Percentiles rank a stretch among this genome's conserved stretches.
Conservation (phyloP, 495 filamentous ascomycete species). For the Niebla homalea region DNA sequence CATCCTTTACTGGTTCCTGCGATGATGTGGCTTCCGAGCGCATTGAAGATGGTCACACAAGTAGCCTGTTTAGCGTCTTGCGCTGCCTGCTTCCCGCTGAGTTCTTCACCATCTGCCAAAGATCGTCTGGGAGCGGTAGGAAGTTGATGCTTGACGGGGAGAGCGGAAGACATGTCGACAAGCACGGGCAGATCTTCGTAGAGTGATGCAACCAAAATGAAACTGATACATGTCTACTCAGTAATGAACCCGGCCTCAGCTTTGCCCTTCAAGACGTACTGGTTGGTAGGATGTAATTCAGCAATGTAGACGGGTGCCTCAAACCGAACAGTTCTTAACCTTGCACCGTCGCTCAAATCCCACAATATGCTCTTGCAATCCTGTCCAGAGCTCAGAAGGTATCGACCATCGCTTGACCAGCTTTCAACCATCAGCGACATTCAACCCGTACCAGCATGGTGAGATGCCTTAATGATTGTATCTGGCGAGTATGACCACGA, state of each 20-base stretch:
- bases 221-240: conserved; percentile 30
- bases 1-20: conserved; percentile 89
- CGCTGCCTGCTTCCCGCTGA: conserved; percentile 70
- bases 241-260: background rate
- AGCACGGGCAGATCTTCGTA: conserved; percentile 87
- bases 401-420: conserved; percentile 85
- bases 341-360: conserved; percentile 69
- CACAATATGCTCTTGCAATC: conserved; percentile 93
- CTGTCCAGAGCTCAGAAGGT: conserved; percentile 85
- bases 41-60: conserved; percentile 78
- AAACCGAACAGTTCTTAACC: conserved; percentile 63
- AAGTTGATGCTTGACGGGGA: conserved; percentile 58
- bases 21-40: conserved; percentile 71
- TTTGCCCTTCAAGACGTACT: conserved; percentile 38
- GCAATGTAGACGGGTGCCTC: conserved; percentile 89
- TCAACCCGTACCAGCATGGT: background rate
- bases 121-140: conserved; percentile 68
- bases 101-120: conserved; percentile 42
- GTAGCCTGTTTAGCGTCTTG: conserved; percentile 90
- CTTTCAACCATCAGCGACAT: conserved; percentile 29
- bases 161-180: conserved; percentile 58
- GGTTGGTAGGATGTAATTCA: conserved; percentile 82
- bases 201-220: conserved; percentile 71
- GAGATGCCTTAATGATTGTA: conserved; percentile 60
- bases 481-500: conserved; percentile 77